These are phyloP conservation scores for Homolaphlyctis polyrhiza DNA, from an alignment of 371 early-diverging fungal species.

Conservation along the genomic window DNA sequence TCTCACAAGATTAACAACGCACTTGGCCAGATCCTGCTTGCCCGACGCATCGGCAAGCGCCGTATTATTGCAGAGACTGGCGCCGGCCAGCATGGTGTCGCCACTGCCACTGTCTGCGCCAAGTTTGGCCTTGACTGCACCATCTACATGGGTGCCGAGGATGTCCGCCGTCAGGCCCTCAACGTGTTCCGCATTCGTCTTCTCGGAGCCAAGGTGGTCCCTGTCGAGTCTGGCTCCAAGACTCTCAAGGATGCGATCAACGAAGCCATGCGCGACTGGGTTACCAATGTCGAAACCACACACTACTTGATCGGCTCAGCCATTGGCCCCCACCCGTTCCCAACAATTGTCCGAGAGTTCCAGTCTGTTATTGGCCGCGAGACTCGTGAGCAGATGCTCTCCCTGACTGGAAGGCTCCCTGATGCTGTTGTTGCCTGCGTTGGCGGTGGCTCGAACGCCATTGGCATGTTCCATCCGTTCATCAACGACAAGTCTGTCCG, in stretches of 20 bases:
- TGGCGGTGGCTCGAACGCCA: slow-evolving; percentile 93
- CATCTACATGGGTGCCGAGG: slow-evolving; percentile 96
- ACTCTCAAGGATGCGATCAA: slow-evolving; percentile 98
- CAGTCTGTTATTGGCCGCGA: slow-evolving; percentile 85
- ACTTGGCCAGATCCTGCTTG: slow-evolving; percentile 85
- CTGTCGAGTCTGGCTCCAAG: slow-evolving; percentile 70
- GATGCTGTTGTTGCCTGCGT: slow-evolving; percentile 94
- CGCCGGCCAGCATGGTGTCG: slow-evolving; percentile 98
- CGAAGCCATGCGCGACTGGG: slow-evolving; percentile 98
- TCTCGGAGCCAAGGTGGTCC: slow-evolving; percentile 88
- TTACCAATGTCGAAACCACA: slow-evolving; percentile 87
- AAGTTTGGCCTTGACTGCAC: slow-evolving; percentile 93
- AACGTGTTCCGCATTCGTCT: slow-evolving; percentile 95
- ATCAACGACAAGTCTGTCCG: slow-evolving; percentile 73
- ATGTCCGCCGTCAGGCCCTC: slow-evolving; percentile 87
- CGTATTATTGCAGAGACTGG: slow-evolving; percentile 98
- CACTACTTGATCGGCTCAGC: slow-evolving; percentile 96
- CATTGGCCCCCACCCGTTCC: slow-evolving; percentile 92
- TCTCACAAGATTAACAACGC: slow-evolving; percentile 99
- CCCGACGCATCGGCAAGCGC: slow-evolving; percentile 90
- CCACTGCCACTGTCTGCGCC: slow-evolving; percentile 96
- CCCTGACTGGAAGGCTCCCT: slow-evolving; percentile 77
- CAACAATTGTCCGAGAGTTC: slow-evolving; percentile 92
- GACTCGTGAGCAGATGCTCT: slow-evolving; percentile 75
- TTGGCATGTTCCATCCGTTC: slow-evolving; percentile 96